Evolutionary conservation across 495 filamentous ascomycete species (phyloP).

Genomic region (Penicillium chermesinum): DNA sequence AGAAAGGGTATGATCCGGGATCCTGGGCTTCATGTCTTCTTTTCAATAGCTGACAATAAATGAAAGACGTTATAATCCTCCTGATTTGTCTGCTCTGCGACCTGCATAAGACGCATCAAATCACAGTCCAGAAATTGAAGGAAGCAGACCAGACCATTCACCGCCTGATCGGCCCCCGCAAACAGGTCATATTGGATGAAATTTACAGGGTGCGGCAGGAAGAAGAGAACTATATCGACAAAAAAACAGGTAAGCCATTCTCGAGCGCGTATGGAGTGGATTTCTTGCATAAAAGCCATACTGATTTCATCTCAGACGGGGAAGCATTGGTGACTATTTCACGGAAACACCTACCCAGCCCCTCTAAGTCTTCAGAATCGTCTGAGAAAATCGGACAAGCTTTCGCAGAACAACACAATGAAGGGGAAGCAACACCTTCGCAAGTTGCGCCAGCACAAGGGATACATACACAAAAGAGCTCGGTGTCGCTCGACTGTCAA

Average conservation of each 20-base stretch:
- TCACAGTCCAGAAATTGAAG: slow-evolving; percentile 32
- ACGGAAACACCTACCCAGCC: slow-evolving; percentile 31
- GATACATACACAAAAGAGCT: not conserved
- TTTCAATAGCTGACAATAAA: not conserved
- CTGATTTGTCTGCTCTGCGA: slow-evolving; percentile 55
- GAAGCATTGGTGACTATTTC: slow-evolving; percentile 24
- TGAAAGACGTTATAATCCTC: slow-evolving; percentile 54
- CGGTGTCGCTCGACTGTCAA: not conserved
- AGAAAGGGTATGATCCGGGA: slow-evolving; percentile 60
- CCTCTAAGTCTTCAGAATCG: slow-evolving; percentile 12
- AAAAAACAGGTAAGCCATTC: slow-evolving; percentile 49
- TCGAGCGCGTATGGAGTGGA: not conserved
- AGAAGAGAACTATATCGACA: slow-evolving; percentile 55
- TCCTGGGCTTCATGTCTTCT: not conserved
- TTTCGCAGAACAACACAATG: slow-evolving; percentile 3
- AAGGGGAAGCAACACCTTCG: not conserved
- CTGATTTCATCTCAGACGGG: slow-evolving; percentile 11
- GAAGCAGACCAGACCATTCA: slow-evolving; percentile 41
- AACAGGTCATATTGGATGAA: slow-evolving; percentile 50
- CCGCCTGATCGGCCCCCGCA: slow-evolving; percentile 33
- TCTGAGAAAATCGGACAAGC: slow-evolving; percentile 5
- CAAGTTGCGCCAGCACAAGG: not conserved
- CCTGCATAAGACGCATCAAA: slow-evolving; percentile 32
- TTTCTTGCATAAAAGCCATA: not conserved
- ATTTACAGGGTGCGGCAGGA: slow-evolving; percentile 58